Evolutionary conservation across 2,329 filamentous ascomycete genomes (phyloP), one percentile per base, ranked within the genome.

Genomic region (Juglanconis sp.): DNA sequence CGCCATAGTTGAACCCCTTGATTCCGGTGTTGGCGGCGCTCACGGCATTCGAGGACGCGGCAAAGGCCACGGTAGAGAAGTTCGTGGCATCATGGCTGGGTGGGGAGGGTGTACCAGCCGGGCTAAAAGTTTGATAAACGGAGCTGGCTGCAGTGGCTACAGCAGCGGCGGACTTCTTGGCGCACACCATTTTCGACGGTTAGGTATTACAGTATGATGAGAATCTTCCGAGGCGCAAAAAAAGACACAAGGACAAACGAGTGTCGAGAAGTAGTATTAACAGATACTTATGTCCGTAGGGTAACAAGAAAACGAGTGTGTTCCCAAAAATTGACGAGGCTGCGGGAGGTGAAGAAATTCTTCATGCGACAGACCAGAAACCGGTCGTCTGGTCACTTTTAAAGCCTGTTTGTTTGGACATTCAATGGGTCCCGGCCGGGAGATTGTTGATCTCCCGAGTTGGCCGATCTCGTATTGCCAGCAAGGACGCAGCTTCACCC

Each of bases 1-100:
- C 79, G 64, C 87, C 88, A 66, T 90, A 91, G 81, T 91, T 91
- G 84, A 91, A 91, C 66, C 90, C 90, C 65, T 85, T 80, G 72
- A 71, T 71, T 31, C 74, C 74, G 55, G 75, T 73, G 66, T 57
- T 59, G 46, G 49, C 59, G 3, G 62, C 53, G n/a, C 24, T 30
- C 8, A 36, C 56, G 17, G 15, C 24, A 34, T 38, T 44, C 5
- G 47, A 40, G 10, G 51, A 52, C 6, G 60, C 53, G 42, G 36
- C 30, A 30, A 42, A n/a, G 46, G 24, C 9, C 4, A 34, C n/a
- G 4, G 35, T n/a, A 24, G 52, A 32, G 4, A 31, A 54, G 51
- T 49, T 53, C 11, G 65, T 40, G 56, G 62, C 65, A 35, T 60
- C 44, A 17, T 31, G n/a, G 24, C 34, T 46, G n/a, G 63, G 55